Base-by-base conservation (phyloP, 139 green algal species). In the Yamagishiella unicocca region DNA sequence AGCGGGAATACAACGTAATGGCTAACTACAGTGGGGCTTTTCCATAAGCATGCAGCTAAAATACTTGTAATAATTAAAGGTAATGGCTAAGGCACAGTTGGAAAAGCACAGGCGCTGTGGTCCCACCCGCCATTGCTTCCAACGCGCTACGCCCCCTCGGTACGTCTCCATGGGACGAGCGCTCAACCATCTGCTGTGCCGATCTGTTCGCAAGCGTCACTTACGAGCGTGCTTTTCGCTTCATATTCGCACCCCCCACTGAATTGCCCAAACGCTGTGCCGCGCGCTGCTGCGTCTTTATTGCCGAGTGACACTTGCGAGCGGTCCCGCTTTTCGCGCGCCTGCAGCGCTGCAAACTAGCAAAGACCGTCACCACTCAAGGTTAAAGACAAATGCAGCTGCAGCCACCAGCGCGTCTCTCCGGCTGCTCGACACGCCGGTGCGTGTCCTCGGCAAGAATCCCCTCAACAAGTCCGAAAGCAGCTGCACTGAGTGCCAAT, bases 351-450 rank as follows among this genome's bases (percentile, higher is more conserved):
- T 53, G 70, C 70, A 37, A 55, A 14, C 35, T 33, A 58, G 38
- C 21, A 19, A 33, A 2, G 31, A 1, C 14, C 31, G 2, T 55
- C 54, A 14, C 40, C 2, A 35, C 22, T 37, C 38, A 21, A 1
- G 24, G 12, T 4, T 17, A 78, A 22, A 78, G 40, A 71, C 35
- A 37, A 4, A 84, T 84, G 77, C 77, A 84, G 77, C 42, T 72
- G 54, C 77, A 84, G 55, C 21, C 71, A 1, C 9, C 76, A 80
- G 72, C 72, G 72, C 72, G 25, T 40, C 72, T 64, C 10, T 37
- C 72, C 72, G 72, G 72, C 43, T 80, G 72, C 72, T 46, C 72
- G n/a, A 43, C 43, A 17, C 70, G 70, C 40, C 70, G 70, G 70
- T 78, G 42, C 70, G 70, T 78, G 70, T 22, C 38, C 70, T 22